These are phyloP conservation scores for Chaetomidium leptoderma DNA, from an alignment of 495 filamentous ascomycete genomes.

Conservation along the genomic window DNA sequence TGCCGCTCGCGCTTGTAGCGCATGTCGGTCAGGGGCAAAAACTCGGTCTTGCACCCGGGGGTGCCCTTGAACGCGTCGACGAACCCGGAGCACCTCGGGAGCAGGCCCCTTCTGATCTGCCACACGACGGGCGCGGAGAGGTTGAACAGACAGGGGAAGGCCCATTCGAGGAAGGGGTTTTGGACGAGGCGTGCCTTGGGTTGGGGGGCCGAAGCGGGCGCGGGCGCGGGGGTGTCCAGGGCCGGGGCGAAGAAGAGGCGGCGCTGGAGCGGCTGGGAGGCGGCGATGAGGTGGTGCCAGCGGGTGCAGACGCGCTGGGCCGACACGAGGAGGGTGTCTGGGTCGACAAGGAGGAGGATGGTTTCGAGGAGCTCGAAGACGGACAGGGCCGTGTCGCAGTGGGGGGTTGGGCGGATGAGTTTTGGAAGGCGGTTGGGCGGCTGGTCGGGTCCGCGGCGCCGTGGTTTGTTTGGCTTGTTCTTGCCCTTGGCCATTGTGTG, in stretches of 20 bases:
- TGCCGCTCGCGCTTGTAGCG: background rate
- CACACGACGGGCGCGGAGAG: background rate
- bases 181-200: background rate
- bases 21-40: too few species aligned
- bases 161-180: constrained; percentile 1
- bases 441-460: background rate
- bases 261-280: constrained; percentile 15
- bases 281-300: constrained; percentile 15
- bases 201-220: too few species aligned
- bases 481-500: background rate
- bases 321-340: constrained; percentile 19
- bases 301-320: constrained; percentile 14
- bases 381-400: background rate
- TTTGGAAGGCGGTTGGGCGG: background rate
- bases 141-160: background rate
- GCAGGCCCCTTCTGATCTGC: background rate
- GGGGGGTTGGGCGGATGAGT: background rate
- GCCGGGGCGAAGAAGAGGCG: constrained; percentile 15
- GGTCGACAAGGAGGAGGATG: constrained; percentile 22
- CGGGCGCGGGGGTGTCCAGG: background rate
- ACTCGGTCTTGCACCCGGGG: too few species aligned
- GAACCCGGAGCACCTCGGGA: background rate
- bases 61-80: too few species aligned
- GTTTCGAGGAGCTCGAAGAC: constrained; percentile 19
- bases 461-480: background rate